phyloP scores from a whole-genome alignment of 2,329 filamentous ascomycete genomes.

The Elsinoe arachidis region DNA sequence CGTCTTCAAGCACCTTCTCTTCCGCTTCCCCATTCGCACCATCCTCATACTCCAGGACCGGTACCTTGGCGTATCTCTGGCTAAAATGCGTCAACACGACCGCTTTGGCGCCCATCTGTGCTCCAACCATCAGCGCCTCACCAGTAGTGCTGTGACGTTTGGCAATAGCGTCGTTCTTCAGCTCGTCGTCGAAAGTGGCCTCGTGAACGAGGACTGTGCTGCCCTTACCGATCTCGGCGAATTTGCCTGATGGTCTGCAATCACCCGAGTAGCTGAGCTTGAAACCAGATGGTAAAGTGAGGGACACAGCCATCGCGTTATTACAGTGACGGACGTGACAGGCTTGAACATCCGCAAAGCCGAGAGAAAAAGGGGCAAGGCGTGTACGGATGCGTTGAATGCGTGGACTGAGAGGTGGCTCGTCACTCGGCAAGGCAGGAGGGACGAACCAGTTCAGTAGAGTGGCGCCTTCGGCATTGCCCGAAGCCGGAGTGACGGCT shows the following conservation, averaged over 20 bases:
- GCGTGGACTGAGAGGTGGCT: constrained; percentile 24
- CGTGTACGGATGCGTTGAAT: constrained; percentile 15
- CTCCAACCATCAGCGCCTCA: constrained; percentile 73
- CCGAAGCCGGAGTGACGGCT: constrained; percentile 28
- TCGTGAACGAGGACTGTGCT: constrained; percentile 88
- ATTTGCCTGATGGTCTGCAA: constrained; percentile 67
- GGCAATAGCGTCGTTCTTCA: constrained; percentile 64
- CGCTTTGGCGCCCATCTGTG: constrained; percentile 67
- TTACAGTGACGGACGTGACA: constrained; percentile 69
- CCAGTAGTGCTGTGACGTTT: constrained; percentile 88
- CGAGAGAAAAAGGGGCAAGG: constrained; percentile 39
- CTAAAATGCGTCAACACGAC: constrained; percentile 90
- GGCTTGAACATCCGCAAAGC: constrained; percentile 58
- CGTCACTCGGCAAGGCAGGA: constrained; percentile 26
- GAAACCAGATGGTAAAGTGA: constrained; percentile 72
- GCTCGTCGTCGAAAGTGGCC: constrained; percentile 88
- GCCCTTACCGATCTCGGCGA: constrained; percentile 61
- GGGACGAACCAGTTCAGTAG: constrained; percentile 28
- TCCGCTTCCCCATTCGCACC: constrained; percentile 20
- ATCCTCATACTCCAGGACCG: constrained; percentile 37
- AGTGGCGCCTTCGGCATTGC: constrained; percentile 18
- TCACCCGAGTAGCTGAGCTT: constrained; percentile 92
- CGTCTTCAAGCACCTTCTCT: constrained; percentile 23
- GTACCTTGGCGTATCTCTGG: constrained; percentile 79
- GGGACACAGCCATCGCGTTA: constrained; percentile 63